Evolutionary conservation across 1,139 yeast genomes (phyloP), one percentile per base, ranked within the genome.

Genomic region (Suhomyces anneliseae): DNA sequence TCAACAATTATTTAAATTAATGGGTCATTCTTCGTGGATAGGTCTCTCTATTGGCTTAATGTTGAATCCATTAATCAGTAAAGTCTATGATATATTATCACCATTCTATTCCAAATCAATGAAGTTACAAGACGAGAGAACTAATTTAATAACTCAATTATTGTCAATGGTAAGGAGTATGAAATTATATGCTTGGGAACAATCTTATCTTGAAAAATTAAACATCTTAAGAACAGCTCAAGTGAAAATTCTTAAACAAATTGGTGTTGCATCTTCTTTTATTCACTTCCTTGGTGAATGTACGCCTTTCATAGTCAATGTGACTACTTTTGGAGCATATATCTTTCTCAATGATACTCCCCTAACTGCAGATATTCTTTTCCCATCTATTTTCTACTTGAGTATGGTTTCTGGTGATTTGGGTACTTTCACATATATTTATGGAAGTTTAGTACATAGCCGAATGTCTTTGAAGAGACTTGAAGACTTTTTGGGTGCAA

Each of bases 91-190:
- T 11, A 51, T 59, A 7, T 49, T 58, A 24, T 53, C 52, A 47
- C 47, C 56, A 12, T 19, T 52, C 19, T 61, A 56, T 49, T 54
- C 50, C 29, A 42, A 39, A 15, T 54, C 56, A 50, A 55, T 60
- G 61, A 54, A 54, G 36, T 50, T 51, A 40, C 60, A 59, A 50
- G 68, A 64, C 41, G 58, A 55, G 33, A 52, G 69, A 47, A 57
- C 64, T 8, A 50, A 58, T n/a, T 54, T 64, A 36, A 62, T 62
- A 36, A 61, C 59, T 38, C 68, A 64, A 43, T 56, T 64, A 32
- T 58, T 64, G 44, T 54, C 54, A 38, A 52, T 65, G 19, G 57
- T 64, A 35, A 64, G 63, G 47, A 57, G 61, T 45, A 56, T 59
- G 53, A 56, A 56, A 48, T 48, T 56, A 26, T 55, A 55, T 43